These are phyloP conservation scores for Ziziphus jujuba DNA, from an alignment of 306 rosid species.

Conservation along the genomic window DNA sequence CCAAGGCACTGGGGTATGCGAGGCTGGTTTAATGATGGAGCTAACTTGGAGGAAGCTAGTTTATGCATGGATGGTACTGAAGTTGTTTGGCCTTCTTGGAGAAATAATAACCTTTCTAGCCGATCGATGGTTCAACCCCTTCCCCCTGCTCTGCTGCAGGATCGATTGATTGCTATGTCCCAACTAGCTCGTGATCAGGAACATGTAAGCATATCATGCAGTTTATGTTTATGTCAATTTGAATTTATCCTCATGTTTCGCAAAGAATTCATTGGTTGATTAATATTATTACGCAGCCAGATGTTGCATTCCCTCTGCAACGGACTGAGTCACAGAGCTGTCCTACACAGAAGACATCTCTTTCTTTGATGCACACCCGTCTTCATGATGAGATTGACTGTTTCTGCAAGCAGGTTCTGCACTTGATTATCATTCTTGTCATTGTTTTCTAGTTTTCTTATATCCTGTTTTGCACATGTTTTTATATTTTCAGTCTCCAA, in stretches of 20 bases:
- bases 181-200: slow-evolving; percentile 93
- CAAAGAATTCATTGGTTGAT: background rate
- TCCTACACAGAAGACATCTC: slow-evolving; percentile 50
- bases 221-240: background rate
- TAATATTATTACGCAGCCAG: slow-evolving; percentile 66
- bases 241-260: background rate
- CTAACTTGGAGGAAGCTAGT: slow-evolving; percentile 79
- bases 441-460: background rate
- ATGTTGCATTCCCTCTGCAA: slow-evolving; percentile 79
- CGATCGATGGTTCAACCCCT: slow-evolving; percentile 82
- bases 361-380: slow-evolving; percentile 65
- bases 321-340: slow-evolving; percentile 67
- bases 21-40: slow-evolving; percentile 94
- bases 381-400: slow-evolving; percentile 82
- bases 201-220: slow-evolving; percentile 55
- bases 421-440: slow-evolving; percentile 8
- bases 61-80: slow-evolving; percentile 88
- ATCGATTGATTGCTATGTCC: slow-evolving; percentile 82
- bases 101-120: slow-evolving; percentile 67
- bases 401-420: slow-evolving; percentile 72
- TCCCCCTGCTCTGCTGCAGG: slow-evolving; percentile 81
- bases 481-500: slow-evolving; percentile 8
- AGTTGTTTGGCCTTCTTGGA: slow-evolving; percentile 97
- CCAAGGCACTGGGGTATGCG: slow-evolving; percentile 98
- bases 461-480: background rate